Evolutionary conservation across 495 filamentous ascomycete genomes (phyloP), one percentile per base, ranked within the genome.

Genomic region (Lophiotrema nucula): DNA sequence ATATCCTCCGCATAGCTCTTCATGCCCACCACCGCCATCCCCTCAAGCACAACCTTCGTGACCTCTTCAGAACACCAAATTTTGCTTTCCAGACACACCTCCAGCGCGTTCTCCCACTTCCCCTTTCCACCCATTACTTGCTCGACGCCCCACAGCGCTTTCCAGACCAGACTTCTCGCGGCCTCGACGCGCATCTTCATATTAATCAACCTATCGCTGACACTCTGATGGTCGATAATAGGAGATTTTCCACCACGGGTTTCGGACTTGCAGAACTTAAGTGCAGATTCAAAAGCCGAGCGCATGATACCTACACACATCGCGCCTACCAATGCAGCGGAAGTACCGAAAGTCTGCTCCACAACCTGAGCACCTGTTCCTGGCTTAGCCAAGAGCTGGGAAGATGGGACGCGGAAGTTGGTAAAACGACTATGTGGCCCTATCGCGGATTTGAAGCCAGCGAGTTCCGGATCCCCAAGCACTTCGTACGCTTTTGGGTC

Each of bases 111-210:
- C 26, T 74, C 67, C 54, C 77, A 74, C 37, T 71, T 70, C 3
- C 73, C 72, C 0, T 68, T 64, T 0, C 71, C 74, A 2, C 72
- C 71, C 0, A 69, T 64, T 0, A 70, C 73, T 6, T 72, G 65
- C 53, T 79, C 71, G 37, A 79, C 53, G 3, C 64, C 70, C 50
- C 75, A 54, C 0, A 72, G 66, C 1, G 78, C 79, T 64, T 81
- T 83, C 78, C 79, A 82, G 0, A 74, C 78, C 53, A 83, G 41
- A 5, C 71, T 63, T 43, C 80, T 69, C n/a, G 72, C 70, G 0
- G 80, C 75, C 51, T 83, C 81, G 3, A 73, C 70, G 60, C 73
- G 69, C 70, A 81, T 81, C 69, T 82, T 83, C 52, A 81, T 71
- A 16, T 74, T 72, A 21, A 75, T 77, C 42, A 83, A 51, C 43